Evolutionary conservation across 495 filamentous ascomycete genomes (phyloP).

Genomic region (Parmelia sp.): DNA sequence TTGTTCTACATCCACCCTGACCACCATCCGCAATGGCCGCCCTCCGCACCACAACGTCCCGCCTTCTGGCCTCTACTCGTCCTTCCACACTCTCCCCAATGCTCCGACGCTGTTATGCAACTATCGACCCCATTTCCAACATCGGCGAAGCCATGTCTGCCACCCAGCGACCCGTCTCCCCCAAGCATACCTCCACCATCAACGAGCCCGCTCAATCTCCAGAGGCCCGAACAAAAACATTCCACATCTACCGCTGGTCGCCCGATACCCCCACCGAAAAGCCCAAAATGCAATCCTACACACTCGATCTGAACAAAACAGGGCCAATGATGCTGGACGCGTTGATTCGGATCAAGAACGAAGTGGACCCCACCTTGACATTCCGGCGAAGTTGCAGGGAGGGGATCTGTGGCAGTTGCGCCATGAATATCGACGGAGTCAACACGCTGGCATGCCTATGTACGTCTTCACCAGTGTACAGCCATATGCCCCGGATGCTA

Average conservation of each 20-base stretch:
- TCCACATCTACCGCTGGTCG: conserved; percentile 99
- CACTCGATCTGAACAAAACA: conserved; percentile 94
- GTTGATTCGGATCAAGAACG: conserved; percentile 97
- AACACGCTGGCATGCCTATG: conserved; percentile 97
- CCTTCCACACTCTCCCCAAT: conserved; percentile 44
- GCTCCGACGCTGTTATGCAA: conserved; percentile 45
- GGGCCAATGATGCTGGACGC: conserved; percentile 98
- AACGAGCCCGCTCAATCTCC: conserved; percentile 50
- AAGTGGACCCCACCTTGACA: conserved; percentile 91
- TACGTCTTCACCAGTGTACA: conserved; percentile 46
- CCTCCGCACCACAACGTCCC: conserved; percentile 63
- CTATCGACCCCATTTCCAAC: conserved; percentile 41
- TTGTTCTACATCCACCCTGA: neutral
- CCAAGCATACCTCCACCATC: conserved; percentile 47
- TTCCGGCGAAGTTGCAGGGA: conserved; percentile 93
- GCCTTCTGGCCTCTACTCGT: conserved; percentile 55
- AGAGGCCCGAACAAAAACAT: conserved; percentile 73
- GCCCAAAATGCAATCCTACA: conserved; percentile 90
- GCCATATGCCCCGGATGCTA: neutral
- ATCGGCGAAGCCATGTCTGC: conserved; percentile 34
- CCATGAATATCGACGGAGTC: conserved; percentile 98
- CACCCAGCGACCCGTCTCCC: conserved; percentile 32
- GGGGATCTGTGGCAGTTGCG: conserved; percentile 96
- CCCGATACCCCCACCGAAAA: conserved; percentile 85
- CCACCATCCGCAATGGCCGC: conserved; percentile 57